These are phyloP conservation scores for Clathrus columnatus DNA, from an alignment of 768 basidiomycete genomes.

Conservation along the genomic window DNA sequence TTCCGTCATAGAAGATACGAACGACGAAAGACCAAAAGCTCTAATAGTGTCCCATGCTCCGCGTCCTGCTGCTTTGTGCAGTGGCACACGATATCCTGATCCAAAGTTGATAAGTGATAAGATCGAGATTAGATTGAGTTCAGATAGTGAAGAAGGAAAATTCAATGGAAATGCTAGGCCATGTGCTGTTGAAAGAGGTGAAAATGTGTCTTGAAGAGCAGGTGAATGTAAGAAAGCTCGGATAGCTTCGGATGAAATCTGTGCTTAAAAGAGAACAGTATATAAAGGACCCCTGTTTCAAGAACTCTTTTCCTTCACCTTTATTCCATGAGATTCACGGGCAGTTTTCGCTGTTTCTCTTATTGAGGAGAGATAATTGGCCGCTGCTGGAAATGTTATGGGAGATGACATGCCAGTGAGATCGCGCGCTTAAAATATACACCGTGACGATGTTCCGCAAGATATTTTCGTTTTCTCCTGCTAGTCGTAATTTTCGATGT, in stretches of 20 bases:
- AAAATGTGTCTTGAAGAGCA: conserved; percentile 53
- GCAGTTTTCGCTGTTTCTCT: conserved; percentile 43
- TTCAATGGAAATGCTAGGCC: conserved; percentile 72
- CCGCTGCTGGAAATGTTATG: conserved; percentile 35
- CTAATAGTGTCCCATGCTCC: conserved; percentile 83
- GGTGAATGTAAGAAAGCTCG: conserved; percentile 54
- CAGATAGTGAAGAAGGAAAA: conserved; percentile 62
- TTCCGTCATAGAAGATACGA: conserved; percentile 52
- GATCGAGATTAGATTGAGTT: conserved; percentile 74
- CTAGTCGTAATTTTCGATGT: no score
- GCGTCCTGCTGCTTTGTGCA: conserved; percentile 63
- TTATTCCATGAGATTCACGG: conserved; percentile 39
- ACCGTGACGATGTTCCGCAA: no score
- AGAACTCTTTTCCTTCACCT: conserved; percentile 32
- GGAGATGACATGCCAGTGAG: neutral
- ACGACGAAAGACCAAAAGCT: conserved; percentile 62
- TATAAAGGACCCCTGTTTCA: neutral
- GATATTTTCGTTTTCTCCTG: no score
- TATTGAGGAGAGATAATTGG: conserved; percentile 42
- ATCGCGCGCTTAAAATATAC: no score
- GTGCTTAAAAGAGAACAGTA: conserved; percentile 3
- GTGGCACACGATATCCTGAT: conserved; percentile 67
- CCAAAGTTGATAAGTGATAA: conserved; percentile 78
- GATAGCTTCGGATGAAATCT: conserved; percentile 55
- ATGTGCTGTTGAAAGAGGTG: conserved; percentile 52